These are phyloP conservation scores for Nothopassalora personata DNA, from an alignment of 2,329 filamentous ascomycete genomes.

Conservation along the genomic window DNA sequence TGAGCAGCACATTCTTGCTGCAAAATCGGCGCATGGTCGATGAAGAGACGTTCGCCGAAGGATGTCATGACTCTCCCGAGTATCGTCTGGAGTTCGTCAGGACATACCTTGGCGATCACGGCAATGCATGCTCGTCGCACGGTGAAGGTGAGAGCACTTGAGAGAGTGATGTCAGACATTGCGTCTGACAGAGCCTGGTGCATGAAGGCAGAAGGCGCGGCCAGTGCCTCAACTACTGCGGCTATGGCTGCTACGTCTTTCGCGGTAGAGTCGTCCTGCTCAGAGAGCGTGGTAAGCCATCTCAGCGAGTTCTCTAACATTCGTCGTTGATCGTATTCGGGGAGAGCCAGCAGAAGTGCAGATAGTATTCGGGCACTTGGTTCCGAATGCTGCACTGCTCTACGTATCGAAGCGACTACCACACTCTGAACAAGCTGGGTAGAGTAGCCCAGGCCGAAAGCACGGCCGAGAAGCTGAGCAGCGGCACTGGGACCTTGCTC, in stretches of 20 bases:
- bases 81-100: conserved; percentile 45
- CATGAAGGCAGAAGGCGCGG: conserved; percentile 11
- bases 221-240: conserved; percentile 14
- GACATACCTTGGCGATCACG: conserved; percentile 17
- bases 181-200: conserved; percentile 20
- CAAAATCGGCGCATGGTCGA: conserved; percentile 75
- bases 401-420: background rate
- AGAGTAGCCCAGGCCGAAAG: conserved; percentile 66
- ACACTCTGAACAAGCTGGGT: conserved; percentile 15
- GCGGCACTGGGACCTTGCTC: conserved; percentile 19
- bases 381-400: too few relatives aligned
- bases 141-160: conserved; percentile 17
- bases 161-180: conserved; percentile 21
- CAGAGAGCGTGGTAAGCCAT: conserved; percentile 21
- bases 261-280: background rate
- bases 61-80: conserved; percentile 64
- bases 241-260: conserved; percentile 10
- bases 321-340: conserved; percentile 36
- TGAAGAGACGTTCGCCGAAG: conserved; percentile 82
- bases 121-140: conserved; percentile 28
- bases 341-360: conserved; percentile 9
- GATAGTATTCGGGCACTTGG: background rate
- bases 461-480: conserved; percentile 50
- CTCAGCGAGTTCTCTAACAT: conserved; percentile 35
- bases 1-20: conserved; percentile 88